Percentiles rank a stretch among this genome's conserved stretches.
These are phyloP conservation scores for Phytophthora tubulina DNA, from an alignment of 352 stramenopile genomes.

Conservation along the genomic window DNA sequence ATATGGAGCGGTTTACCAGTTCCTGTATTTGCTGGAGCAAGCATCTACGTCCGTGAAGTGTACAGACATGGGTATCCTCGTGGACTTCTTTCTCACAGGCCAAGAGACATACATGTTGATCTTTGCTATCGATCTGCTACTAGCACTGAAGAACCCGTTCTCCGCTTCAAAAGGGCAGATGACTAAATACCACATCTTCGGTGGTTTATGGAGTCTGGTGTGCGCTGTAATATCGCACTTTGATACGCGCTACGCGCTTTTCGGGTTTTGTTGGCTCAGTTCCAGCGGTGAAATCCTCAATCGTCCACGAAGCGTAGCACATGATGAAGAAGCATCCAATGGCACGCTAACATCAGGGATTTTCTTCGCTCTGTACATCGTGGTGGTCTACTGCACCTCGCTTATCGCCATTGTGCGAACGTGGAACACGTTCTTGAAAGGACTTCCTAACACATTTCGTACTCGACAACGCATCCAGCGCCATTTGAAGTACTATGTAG, in stretches of 20 bases:
- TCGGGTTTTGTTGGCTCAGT: conserved; percentile 85
- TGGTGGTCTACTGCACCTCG: conserved; percentile 83
- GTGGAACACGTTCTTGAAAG: conserved; percentile 85
- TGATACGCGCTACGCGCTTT: conserved; percentile 79
- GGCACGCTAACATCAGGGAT: conserved; percentile 66
- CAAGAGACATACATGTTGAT: conserved; percentile 92
- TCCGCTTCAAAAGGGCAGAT: conserved; percentile 83
- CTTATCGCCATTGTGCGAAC: conserved; percentile 78
- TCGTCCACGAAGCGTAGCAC: neutral
- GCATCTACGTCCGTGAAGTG: conserved; percentile 57
- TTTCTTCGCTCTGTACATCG: conserved; percentile 87
- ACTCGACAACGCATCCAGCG: conserved; percentile 81
- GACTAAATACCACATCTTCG: conserved; percentile 83
- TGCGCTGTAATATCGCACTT: conserved; percentile 81
- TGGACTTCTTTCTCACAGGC: conserved; percentile 85
- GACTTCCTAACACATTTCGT: conserved; percentile 77
- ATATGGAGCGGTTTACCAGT: conserved; percentile 86
- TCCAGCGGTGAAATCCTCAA: conserved; percentile 60
- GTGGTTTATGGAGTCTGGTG: conserved; percentile 73
- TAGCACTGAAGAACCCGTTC: conserved; percentile 89
- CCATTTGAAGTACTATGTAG: conserved; percentile 91
- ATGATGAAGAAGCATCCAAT: conserved; percentile 35
- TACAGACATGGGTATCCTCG: conserved; percentile 69
- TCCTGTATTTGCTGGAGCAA: conserved; percentile 75
- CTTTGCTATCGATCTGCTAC: conserved; percentile 85